Percentiles rank a stretch among this genome's conserved stretches.
Evolutionary conservation across 2,329 filamentous ascomycete genomes (phyloP).

Genomic region (Coniochaeta sp.): DNA sequence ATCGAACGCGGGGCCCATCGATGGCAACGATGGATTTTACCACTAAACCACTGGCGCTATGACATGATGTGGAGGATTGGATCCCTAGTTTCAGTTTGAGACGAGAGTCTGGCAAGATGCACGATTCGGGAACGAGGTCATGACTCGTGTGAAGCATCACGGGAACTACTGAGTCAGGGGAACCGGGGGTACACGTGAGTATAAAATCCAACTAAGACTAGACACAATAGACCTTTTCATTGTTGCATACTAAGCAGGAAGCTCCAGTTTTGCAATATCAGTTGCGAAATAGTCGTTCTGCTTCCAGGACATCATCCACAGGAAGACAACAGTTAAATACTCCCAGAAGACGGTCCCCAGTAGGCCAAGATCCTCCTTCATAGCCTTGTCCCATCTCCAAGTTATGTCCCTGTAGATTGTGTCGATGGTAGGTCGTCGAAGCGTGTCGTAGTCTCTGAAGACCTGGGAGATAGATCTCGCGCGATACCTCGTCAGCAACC

Average conservation of each 20-base stretch:
- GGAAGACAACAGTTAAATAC: neutral
- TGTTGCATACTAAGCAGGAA: neutral
- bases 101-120: neutral
- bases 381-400: neutral
- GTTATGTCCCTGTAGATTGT: neutral
- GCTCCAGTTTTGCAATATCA: neutral
- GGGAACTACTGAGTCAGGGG: too few species aligned
- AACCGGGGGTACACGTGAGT: too few species aligned
- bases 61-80: neutral
- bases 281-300: neutral
- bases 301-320: neutral
- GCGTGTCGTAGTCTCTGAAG: constrained; percentile 36
- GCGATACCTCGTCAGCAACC: constrained; percentile 12
- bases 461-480: constrained; percentile 28
- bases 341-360: neutral
- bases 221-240: neutral
- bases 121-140: too few species aligned
- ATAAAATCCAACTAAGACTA: too few species aligned
- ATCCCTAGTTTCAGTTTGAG: neutral
- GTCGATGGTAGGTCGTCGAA: constrained; percentile 11
- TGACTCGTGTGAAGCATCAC: too few species aligned
- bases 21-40: constrained; percentile 44
- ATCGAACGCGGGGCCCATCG: neutral
- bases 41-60: constrained; percentile 34
- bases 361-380: neutral